These are phyloP conservation scores for Phialemonium atrogriseum DNA, from an alignment of 2,329 filamentous ascomycete genomes.

Conservation along the genomic window DNA sequence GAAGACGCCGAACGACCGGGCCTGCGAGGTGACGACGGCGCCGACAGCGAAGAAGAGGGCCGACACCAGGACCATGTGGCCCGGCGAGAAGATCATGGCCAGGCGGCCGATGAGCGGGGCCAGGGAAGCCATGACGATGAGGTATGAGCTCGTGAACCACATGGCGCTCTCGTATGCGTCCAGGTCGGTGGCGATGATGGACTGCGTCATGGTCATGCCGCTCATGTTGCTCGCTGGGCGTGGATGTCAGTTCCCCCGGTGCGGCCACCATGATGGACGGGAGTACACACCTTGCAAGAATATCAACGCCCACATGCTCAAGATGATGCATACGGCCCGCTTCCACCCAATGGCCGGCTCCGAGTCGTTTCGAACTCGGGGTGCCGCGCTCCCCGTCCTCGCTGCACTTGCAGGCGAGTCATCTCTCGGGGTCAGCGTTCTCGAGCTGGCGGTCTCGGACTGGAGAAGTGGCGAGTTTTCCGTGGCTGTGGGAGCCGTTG, in stretches of 20 bases:
- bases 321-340: slow-evolving; percentile 36
- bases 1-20: slow-evolving; percentile 52
- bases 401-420: too few relatives aligned
- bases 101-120: slow-evolving; percentile 65
- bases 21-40: slow-evolving; percentile 54
- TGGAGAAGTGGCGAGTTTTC: slow-evolving; percentile 20
- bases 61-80: slow-evolving; percentile 54
- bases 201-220: slow-evolving; percentile 74
- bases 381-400: too few relatives aligned
- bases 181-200: slow-evolving; percentile 65
- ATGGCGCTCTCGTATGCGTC: slow-evolving; percentile 63
- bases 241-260: slow-evolving; percentile 4
- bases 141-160: slow-evolving; percentile 76
- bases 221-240: slow-evolving; percentile 59
- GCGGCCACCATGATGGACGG: too few relatives aligned
- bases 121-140: slow-evolving; percentile 53
- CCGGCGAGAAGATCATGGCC: slow-evolving; percentile 64
- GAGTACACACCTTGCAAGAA: slow-evolving; percentile 46
- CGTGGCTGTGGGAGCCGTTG: slow-evolving; percentile 12
- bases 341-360: slow-evolving; percentile 17
- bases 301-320: slow-evolving; percentile 47
- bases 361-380: too few relatives aligned
- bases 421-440: slow-evolving; percentile 12
- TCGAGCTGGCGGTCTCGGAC: slow-evolving; percentile 14
- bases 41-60: slow-evolving; percentile 52